Percentiles rank a stretch among this genome's conserved stretches.
These are phyloP conservation scores for Juglanconis sp. DNA, from an alignment of 2,329 filamentous ascomycete species.

Conservation along the genomic window DNA sequence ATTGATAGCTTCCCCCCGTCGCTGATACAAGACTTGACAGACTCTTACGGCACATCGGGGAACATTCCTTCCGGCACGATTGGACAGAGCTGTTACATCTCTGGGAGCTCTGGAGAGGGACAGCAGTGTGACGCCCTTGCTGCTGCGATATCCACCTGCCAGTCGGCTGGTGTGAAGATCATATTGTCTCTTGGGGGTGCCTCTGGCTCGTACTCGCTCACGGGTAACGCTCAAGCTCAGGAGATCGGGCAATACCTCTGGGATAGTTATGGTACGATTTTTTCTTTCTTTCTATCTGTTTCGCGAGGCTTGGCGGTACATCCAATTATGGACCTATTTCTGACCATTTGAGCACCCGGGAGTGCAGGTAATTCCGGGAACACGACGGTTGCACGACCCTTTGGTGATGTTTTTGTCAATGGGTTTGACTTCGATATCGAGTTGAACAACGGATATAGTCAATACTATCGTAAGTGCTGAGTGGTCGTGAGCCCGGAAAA, in stretches of 20 bases:
- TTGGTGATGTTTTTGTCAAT: conserved; percentile 41
- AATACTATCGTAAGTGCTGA: conserved; percentile 26
- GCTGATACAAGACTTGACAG: neutral
- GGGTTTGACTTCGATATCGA: conserved; percentile 44
- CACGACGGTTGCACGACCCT: conserved; percentile 32
- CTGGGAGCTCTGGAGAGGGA: conserved; percentile 27
- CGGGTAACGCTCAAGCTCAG: conserved; percentile 34
- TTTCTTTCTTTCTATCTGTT: neutral
- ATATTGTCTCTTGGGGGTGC: conserved; percentile 44
- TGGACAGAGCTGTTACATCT: conserved; percentile 37
- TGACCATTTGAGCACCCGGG: neutral
- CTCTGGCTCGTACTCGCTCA: conserved; percentile 31
- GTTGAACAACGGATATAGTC: conserved; percentile 29
- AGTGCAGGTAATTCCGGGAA: conserved; percentile 27
- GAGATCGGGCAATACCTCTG: conserved; percentile 42
- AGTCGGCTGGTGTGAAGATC: conserved; percentile 40
- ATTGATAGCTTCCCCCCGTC: neutral
- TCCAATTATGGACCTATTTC: neutral
- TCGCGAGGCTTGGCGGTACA: neutral
- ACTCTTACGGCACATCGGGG: conserved; percentile 9
- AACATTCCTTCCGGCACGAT: conserved; percentile 38
- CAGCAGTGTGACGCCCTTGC: conserved; percentile 37
- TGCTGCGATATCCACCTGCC: conserved; percentile 40
- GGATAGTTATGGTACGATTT: conserved; percentile 36
- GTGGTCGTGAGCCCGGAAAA: no score